phyloP scores from a whole-genome alignment of 352 stramenopile genomes.

The Phytopythium sindhum region DNA sequence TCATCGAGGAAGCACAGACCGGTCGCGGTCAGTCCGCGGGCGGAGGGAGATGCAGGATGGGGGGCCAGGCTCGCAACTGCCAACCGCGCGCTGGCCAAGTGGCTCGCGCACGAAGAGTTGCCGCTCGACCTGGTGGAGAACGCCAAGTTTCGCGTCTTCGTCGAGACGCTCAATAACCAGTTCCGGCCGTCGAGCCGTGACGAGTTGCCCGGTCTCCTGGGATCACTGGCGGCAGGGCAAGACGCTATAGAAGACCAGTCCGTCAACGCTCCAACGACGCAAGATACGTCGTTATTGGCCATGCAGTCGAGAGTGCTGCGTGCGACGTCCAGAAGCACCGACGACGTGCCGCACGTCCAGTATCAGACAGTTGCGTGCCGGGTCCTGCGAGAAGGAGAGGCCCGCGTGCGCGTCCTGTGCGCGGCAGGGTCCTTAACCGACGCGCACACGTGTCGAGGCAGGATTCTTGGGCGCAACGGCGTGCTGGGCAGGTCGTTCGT shows the following conservation, averaged over 20 bases:
- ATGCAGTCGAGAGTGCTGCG: slow-evolving; percentile 17
- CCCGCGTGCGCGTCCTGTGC: slow-evolving; percentile 31
- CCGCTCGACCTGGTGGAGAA: slow-evolving; percentile 38
- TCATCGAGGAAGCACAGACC: slow-evolving; percentile 13
- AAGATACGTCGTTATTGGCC: background rate
- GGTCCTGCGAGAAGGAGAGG: slow-evolving; percentile 16
- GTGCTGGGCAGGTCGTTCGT: slow-evolving; percentile 42
- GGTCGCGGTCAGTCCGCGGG: slow-evolving; percentile 5
- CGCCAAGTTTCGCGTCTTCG: slow-evolving; percentile 31
- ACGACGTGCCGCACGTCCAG: slow-evolving; percentile 26
- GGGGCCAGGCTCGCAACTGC: slow-evolving; percentile 17
- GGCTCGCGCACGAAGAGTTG: slow-evolving; percentile 44
- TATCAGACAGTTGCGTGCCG: slow-evolving; percentile 26
- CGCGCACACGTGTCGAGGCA: slow-evolving; percentile 25
- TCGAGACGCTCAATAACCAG: slow-evolving; percentile 30
- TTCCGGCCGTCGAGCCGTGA: slow-evolving; percentile 24
- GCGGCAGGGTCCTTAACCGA: slow-evolving; percentile 34
- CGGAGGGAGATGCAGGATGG: background rate
- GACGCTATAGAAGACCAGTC: background rate
- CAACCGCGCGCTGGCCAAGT: slow-evolving; percentile 32
- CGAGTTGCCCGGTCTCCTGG: slow-evolving; percentile 17
- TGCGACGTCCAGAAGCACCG: slow-evolving; percentile 28
- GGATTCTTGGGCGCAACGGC: slow-evolving; percentile 30
- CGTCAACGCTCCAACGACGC: slow-evolving; percentile 9
- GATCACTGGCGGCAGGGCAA: background rate